phyloP scores from a whole-genome alignment of 495 filamentous ascomycete genomes.

The Daldinia loculata region DNA sequence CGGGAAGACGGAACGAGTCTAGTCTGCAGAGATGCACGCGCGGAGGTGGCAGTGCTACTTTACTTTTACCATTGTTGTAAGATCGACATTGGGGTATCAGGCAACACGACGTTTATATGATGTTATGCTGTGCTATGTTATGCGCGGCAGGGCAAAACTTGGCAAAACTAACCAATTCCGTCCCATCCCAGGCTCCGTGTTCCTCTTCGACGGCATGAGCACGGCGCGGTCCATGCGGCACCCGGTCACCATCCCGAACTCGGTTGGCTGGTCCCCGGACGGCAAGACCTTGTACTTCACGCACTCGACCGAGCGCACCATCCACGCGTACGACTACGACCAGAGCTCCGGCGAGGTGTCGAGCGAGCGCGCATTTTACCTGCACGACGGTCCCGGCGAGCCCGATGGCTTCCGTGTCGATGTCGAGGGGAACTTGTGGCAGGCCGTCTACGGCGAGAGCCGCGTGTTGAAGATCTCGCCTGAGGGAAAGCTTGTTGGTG shows the following conservation, averaged over 20 bases:
- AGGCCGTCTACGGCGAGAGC: conserved; percentile 76
- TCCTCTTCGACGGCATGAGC: conserved; percentile 47
- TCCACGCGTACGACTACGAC: conserved; percentile 81
- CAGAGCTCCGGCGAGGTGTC: conserved; percentile 67
- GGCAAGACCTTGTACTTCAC: conserved; percentile 84
- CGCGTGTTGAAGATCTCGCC: conserved; percentile 73
- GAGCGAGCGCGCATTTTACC: conserved; percentile 74
- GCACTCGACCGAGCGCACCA: conserved; percentile 75
- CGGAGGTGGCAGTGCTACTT: not conserved
- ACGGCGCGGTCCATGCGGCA: conserved; percentile 40
- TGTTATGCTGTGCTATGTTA: no score
- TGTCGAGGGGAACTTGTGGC: conserved; percentile 76
- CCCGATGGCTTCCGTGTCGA: conserved; percentile 82
- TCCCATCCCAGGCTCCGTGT: conserved; percentile 48
- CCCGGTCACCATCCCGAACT: conserved; percentile 82
- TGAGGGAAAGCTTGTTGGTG: conserved; percentile 69
- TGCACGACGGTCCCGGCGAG: conserved; percentile 66
- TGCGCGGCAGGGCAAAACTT: no score
- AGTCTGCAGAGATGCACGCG: not conserved
- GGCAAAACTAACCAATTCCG: not conserved
- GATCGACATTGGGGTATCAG: not conserved
- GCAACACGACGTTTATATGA: not conserved
- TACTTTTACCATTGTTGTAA: not conserved
- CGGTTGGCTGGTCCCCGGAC: conserved; percentile 76
- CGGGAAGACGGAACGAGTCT: conserved; percentile 1